A percentile compares a stretch with the other conserved stretches of the same genome.
Evolutionary conservation across 176 grass and related monocot species (phyloP).

Genomic region (Ananas comosus): DNA sequence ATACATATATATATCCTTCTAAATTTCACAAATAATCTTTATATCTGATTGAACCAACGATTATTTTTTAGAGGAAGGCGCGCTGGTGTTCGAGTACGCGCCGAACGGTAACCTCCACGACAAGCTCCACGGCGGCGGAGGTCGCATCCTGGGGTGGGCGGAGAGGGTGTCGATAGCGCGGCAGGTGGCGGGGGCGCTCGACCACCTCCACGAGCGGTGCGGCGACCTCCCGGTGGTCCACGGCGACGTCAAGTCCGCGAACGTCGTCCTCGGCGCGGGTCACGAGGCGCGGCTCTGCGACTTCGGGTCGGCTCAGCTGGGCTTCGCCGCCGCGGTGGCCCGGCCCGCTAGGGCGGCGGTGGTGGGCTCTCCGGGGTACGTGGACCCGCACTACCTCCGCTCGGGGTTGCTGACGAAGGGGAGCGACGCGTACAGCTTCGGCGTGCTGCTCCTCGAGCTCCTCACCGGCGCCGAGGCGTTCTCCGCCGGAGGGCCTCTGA

Average conservation of each 20-base stretch:
- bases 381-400: conserved; percentile 67
- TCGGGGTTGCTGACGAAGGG: conserved; percentile 58
- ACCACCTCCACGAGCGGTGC: conserved; percentile 68
- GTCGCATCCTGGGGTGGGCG: conserved; percentile 29
- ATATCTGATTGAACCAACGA: no score
- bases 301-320: conserved; percentile 60
- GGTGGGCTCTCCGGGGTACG: conserved; percentile 73
- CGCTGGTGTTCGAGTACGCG: conserved; percentile 63
- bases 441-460: conserved; percentile 83
- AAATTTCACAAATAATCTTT: no score
- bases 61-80: conserved; percentile 29
- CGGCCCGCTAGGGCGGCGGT: conserved; percentile 28
- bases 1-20: neutral
- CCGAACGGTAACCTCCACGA: conserved; percentile 69
- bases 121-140: conserved; percentile 25
- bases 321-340: conserved; percentile 32
- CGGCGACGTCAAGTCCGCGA: conserved; percentile 83
- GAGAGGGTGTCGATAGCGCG: conserved; percentile 51
- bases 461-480: conserved; percentile 56
- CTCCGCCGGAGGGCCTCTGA: conserved; percentile 40
- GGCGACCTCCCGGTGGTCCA: conserved; percentile 43
- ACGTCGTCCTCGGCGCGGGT: conserved; percentile 55
- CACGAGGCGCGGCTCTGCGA: conserved; percentile 80
- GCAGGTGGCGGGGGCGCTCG: conserved; percentile 57
- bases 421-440: conserved; percentile 95